A percentile compares a stretch with the other conserved stretches of the same genome.
These are phyloP conservation scores for Yamadazyma epiphylla DNA, from an alignment of 1,139 yeast species.

Conservation along the genomic window DNA sequence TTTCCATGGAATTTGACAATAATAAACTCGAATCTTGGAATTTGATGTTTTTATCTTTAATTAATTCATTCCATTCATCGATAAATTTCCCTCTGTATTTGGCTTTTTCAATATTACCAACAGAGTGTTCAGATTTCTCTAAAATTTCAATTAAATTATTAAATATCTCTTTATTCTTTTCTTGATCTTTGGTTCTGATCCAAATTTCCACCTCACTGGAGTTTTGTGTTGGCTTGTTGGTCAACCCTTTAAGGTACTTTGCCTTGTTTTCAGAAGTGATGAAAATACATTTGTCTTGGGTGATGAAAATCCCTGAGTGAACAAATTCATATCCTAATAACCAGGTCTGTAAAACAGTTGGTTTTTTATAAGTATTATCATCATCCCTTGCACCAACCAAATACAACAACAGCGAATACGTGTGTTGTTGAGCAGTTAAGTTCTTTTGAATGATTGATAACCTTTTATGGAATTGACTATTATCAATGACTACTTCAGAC, in stretches of 20 bases:
- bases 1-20: constrained; percentile 58
- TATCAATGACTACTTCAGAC: constrained; percentile 39
- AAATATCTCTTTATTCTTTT: constrained; percentile 67
- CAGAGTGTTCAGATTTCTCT: constrained; percentile 36
- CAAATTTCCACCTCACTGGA: constrained; percentile 58
- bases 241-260: constrained; percentile 62
- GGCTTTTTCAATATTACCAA: constrained; percentile 72
- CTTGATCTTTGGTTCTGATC: constrained; percentile 79
- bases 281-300: constrained; percentile 57
- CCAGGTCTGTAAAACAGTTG: constrained; percentile 90
- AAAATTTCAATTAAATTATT: constrained; percentile 53
- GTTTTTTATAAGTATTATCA: constrained; percentile 86
- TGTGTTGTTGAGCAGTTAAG: constrained; percentile 24
- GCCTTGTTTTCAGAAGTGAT: constrained; percentile 89
- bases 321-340: constrained; percentile 92
- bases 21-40: constrained; percentile 54
- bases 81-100: constrained; percentile 78
- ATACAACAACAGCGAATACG: constrained; percentile 50
- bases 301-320: constrained; percentile 72
- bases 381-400: constrained; percentile 83
- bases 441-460: constrained; percentile 38
- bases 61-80: constrained; percentile 69
- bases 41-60: constrained; percentile 38
- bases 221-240: constrained; percentile 32
- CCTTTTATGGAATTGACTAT: constrained; percentile 36